Percentiles rank a stretch among this genome's conserved stretches.
phyloP scores from a whole-genome alignment of 192 early-diverging fungal genomes.

The Coemansia erecta region DNA sequence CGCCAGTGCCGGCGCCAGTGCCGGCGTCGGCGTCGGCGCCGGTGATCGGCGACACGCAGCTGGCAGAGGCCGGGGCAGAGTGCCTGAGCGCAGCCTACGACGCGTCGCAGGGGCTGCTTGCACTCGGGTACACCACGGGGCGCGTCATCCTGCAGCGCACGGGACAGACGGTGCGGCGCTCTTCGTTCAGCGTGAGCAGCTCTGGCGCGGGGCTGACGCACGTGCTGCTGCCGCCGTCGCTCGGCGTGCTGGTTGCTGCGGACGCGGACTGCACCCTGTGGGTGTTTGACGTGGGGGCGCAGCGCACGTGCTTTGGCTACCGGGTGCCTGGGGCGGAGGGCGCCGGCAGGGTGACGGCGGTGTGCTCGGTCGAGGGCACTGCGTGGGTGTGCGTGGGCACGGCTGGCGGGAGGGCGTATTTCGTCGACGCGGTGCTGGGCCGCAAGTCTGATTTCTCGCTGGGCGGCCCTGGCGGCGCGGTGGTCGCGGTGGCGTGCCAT shows the following conservation, averaged over 20 bases:
- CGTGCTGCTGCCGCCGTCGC: constrained; percentile 19
- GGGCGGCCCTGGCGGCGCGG: constrained; percentile 14
- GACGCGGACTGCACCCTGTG: constrained; percentile 25
- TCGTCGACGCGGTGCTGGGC: constrained; percentile 36
- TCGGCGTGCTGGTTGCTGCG: constrained; percentile 22
- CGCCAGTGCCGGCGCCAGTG: no score
- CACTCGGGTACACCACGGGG: constrained; percentile 30
- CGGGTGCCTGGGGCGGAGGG: constrained; percentile 14
- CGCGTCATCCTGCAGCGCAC: constrained; percentile 19
- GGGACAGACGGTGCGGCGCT: not conserved
- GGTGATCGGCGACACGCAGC: no score
- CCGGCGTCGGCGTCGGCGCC: no score
- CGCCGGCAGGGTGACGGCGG: constrained; percentile 16
- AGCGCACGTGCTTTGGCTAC: constrained; percentile 30
- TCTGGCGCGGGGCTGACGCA: constrained; percentile 18
- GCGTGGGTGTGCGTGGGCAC: constrained; percentile 45
- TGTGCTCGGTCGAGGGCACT: constrained; percentile 30
- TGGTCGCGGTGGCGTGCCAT: constrained; percentile 26
- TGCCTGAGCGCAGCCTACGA: constrained; percentile 11
- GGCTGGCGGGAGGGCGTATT: constrained; percentile 41
- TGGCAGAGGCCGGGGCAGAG: no score
- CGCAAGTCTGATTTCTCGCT: constrained; percentile 48
- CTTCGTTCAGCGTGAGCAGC: constrained; percentile 1
- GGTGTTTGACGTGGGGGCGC: constrained; percentile 34
- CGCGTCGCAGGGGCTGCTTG: constrained; percentile 27